These are phyloP conservation scores for Trypanosoma boissoni DNA, from an alignment of 208 protist genomes.

Conservation along the genomic window DNA sequence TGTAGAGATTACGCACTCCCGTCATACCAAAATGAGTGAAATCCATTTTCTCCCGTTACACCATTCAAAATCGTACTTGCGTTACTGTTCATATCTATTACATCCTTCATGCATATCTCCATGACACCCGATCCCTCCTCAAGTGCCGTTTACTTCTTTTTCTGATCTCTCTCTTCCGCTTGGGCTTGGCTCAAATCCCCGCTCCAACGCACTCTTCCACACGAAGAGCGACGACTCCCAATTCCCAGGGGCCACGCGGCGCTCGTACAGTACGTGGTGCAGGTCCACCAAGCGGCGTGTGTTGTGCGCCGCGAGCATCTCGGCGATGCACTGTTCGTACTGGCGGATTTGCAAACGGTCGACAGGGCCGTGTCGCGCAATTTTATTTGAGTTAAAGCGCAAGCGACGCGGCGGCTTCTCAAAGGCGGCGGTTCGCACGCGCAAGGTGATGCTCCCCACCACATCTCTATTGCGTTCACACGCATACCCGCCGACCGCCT, in stretches of 20 bases:
- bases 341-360: constrained; percentile 20
- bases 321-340: constrained; percentile 18
- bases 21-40: too few relatives aligned
- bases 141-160: too few relatives aligned
- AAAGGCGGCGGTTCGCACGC: constrained; percentile 28
- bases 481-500: too few relatives aligned
- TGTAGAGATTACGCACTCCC: too few relatives aligned
- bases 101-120: too few relatives aligned
- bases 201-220: constrained; percentile 3
- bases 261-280: constrained; percentile 31
- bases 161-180: too few relatives aligned
- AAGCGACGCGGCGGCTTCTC: constrained; percentile 34
- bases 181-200: background rate
- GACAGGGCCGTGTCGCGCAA: constrained; percentile 1
- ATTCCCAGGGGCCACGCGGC: constrained; percentile 18
- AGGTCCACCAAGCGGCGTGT: constrained; percentile 14
- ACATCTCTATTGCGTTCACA: constrained; percentile 10
- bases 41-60: too few relatives aligned
- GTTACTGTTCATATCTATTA: too few relatives aligned
- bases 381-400: constrained; percentile 10
- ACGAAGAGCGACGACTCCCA: constrained; percentile 20
- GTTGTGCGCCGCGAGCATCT: constrained; percentile 14
- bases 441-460: constrained; percentile 27
- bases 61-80: too few relatives aligned
- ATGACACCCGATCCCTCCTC: too few relatives aligned